These are phyloP conservation scores for Paraleonurus japonicus DNA, from an alignment of 257 asterid genomes.

Conservation along the genomic window DNA sequence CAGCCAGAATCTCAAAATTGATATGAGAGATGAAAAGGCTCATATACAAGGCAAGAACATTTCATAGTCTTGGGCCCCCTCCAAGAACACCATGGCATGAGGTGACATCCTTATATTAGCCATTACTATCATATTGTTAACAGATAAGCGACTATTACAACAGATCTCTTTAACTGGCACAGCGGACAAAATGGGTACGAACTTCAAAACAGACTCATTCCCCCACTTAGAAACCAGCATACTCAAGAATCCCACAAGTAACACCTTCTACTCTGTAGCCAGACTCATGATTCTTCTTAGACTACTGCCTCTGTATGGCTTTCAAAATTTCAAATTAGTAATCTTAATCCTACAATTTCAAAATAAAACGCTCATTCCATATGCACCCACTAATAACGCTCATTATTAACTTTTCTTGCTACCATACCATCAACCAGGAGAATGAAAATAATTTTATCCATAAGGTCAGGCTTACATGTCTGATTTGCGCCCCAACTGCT, in stretches of 20 bases:
- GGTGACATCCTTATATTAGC: neutral
- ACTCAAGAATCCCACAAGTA: neutral
- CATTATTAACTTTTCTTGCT: conserved; percentile 3
- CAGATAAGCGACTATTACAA: neutral
- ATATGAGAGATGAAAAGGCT: neutral
- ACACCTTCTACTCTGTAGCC: neutral
- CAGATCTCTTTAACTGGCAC: neutral
- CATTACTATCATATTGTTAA: neutral
- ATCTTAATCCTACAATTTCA: neutral
- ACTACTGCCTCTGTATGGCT: conserved; percentile 9
- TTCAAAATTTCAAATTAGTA: neutral
- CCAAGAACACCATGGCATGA: neutral
- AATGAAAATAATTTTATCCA: neutral
- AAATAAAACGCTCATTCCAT: neutral
- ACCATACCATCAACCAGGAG: conserved; percentile 14
- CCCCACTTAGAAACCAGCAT: neutral
- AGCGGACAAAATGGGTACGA: neutral
- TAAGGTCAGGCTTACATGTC: conserved; percentile 60
- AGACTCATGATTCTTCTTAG: neutral
- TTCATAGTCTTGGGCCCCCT: neutral
- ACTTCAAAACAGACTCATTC: neutral
- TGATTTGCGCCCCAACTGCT: conserved; percentile 89
- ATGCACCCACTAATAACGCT: neutral
- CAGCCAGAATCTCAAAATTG: neutral
- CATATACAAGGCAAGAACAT: neutral